Evolutionary conservation across 2,329 filamentous ascomycete species (phyloP), one percentile per base, ranked within the genome.

Genomic region (Didymosphaeria variabile): DNA sequence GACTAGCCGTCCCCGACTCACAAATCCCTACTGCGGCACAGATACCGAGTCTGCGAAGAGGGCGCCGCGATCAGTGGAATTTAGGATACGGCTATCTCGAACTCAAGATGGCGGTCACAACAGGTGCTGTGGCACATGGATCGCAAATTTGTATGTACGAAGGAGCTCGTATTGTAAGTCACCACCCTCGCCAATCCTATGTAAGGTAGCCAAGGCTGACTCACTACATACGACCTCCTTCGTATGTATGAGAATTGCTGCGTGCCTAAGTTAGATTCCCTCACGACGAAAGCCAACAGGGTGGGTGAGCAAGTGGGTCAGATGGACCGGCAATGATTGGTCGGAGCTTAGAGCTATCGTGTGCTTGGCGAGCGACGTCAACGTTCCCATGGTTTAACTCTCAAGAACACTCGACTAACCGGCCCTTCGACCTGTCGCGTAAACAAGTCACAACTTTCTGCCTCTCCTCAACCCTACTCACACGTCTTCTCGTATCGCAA

Each of bases 331-430:
- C 13, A n/a, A 42, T 46, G 53, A 55, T 55, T 55, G 53, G 53
- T 21, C 19, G 19, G 19, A 55, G 53, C 53, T 55, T 36, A 23
- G 31, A 55, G 53, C 42, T 55, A 55, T 36, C 53, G 40, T 29
- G 40, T 38, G 53, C 53, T 55, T 55, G 53, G 53, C 53, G 42
- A 55, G 40, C 53, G 53, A 55, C 53, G 53, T 55, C 53, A 55
- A 55, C 34, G 21, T 40, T 40, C n/a, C 31, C 19, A 21, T 51
- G 32, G 49, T 19, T 19, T 29, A 44, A 38, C 38, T 55, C 29
- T 12, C 17, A 9, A 26, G 21, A 46, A 26, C 53, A 55, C 40
- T 10, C 23, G 46, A 23, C 42, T 31, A 19, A 46, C 53, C 42
- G 36, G 17, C 31, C n/a, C 31, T 55, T n/a, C 15, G 19, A 55